A percentile compares a stretch with the other conserved stretches of the same genome.
Evolutionary conservation across 1,139 yeast genomes (phyloP).

Genomic region (Yamadazyma aaseri): DNA sequence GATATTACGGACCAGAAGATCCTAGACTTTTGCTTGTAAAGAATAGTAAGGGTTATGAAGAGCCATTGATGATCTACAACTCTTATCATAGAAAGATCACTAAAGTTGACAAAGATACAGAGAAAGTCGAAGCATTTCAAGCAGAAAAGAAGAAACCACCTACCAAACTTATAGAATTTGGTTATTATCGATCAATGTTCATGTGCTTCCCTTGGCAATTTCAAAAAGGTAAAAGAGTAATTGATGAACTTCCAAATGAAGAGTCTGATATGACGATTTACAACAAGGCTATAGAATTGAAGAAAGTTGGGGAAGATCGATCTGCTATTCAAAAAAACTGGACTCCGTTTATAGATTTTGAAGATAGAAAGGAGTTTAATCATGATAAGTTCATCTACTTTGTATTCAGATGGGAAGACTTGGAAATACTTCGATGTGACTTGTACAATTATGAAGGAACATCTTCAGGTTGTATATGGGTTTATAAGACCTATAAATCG

Average conservation of each 20-base stretch:
- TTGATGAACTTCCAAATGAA: conserved; percentile 22
- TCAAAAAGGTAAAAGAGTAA: conserved; percentile 32
- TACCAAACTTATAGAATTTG: conserved; percentile 11
- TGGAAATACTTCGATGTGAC: conserved; percentile 27
- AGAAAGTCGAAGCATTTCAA: conserved; percentile 19
- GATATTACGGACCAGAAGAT: conserved; percentile 44
- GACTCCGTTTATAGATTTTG: conserved; percentile 28
- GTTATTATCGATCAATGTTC: conserved; percentile 30
- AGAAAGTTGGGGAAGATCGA: conserved; percentile 17
- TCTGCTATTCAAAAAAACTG: conserved; percentile 27
- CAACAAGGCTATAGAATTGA: conserved; percentile 28
- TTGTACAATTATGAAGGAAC: conserved; percentile 18
- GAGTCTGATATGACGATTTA: conserved; percentile 20
- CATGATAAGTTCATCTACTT: conserved; percentile 24
- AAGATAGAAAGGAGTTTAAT: conserved; percentile 13
- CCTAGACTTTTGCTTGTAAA: conserved; percentile 36
- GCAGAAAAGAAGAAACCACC: too few relatives aligned
- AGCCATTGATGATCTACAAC: conserved; percentile 38
- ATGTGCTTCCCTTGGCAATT: conserved; percentile 34
- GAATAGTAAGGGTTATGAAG: conserved; percentile 32
- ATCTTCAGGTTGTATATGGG: conserved; percentile 30
- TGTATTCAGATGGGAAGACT: conserved; percentile 28
- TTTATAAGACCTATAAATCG: conserved; percentile 21
- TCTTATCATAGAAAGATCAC: conserved; percentile 27
- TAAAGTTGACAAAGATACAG: conserved; percentile 16